A percentile compares a stretch with the other conserved stretches of the same genome.
Evolutionary conservation across 2,329 filamentous ascomycete genomes (phyloP).

Genomic region (Aspergillus pseudoglaucus): DNA sequence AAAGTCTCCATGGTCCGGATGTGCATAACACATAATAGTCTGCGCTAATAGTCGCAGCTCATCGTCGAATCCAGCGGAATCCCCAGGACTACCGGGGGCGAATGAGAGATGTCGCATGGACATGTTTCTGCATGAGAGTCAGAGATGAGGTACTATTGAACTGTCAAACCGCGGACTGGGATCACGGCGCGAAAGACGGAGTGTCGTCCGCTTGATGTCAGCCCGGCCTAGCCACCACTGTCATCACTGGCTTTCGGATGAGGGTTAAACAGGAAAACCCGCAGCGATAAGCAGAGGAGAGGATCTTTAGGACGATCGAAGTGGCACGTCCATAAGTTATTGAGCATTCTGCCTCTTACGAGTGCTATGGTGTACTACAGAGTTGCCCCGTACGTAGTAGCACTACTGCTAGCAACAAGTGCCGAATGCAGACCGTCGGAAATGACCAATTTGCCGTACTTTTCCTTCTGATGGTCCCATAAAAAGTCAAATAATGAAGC

Average conservation of each 20-base stretch:
- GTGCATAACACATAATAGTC: not conserved
- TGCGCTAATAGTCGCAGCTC: not conserved
- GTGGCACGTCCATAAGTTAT: not conserved
- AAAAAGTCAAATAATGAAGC: not conserved
- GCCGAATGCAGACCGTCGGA: not conserved
- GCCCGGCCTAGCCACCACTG: not conserved
- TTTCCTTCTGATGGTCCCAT: not conserved
- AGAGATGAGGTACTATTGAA: constrained; percentile 1
- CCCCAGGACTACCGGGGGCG: not conserved
- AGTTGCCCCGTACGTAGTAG: not conserved
- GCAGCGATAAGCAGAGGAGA: not conserved
- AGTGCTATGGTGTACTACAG: not conserved
- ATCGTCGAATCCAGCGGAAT: not conserved
- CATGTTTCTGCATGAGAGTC: not conserved
- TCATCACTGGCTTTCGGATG: not conserved
- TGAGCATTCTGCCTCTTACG: not conserved
- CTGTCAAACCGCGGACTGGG: not conserved
- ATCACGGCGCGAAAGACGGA: not conserved
- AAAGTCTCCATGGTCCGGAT: not conserved
- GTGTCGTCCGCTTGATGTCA: not conserved
- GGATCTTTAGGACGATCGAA: not conserved
- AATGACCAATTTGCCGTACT: not conserved
- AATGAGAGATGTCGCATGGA: not conserved
- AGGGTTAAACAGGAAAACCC: not conserved
- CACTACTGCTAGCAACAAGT: not conserved